These are phyloP conservation scores for Eucalyptus sp. DNA, from an alignment of 345 rosid genomes.

Conservation along the genomic window DNA sequence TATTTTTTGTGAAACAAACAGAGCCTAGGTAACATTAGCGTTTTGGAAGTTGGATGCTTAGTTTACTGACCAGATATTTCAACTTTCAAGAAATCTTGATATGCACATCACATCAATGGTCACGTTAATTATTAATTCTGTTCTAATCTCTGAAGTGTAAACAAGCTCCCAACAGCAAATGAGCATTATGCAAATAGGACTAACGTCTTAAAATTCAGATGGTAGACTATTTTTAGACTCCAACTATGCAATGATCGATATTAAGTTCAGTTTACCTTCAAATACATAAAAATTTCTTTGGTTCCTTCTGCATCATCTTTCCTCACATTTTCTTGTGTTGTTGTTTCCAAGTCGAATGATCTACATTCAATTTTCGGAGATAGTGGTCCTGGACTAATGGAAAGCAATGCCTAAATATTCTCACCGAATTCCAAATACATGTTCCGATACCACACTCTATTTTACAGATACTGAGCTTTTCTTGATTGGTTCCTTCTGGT, in stretches of 20 bases:
- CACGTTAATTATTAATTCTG: not conserved
- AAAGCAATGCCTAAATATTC: not conserved
- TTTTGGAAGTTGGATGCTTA: not conserved
- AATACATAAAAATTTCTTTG: not conserved
- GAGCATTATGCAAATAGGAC: not conserved
- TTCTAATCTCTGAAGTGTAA: not conserved
- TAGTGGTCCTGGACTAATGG: no score
- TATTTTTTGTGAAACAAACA: no score
- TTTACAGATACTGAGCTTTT: not conserved
- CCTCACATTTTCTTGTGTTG: not conserved
- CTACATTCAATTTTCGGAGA: no score
- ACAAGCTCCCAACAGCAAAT: not conserved
- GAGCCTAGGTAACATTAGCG: no score
- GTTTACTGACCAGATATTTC: no score
- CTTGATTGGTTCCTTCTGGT: not conserved
- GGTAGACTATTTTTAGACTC: not conserved
- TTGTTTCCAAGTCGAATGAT: no score
- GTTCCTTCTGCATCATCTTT: not conserved
- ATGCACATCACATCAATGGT: no score
- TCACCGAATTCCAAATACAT: not conserved
- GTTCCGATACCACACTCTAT: accelerated
- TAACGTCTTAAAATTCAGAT: not conserved
- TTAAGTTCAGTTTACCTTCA: not conserved
- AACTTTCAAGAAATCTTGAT: not conserved
- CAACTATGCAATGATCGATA: not conserved